phyloP scores from a whole-genome alignment of 1,139 yeast genomes.

The Suhomyces guaymorum region DNA sequence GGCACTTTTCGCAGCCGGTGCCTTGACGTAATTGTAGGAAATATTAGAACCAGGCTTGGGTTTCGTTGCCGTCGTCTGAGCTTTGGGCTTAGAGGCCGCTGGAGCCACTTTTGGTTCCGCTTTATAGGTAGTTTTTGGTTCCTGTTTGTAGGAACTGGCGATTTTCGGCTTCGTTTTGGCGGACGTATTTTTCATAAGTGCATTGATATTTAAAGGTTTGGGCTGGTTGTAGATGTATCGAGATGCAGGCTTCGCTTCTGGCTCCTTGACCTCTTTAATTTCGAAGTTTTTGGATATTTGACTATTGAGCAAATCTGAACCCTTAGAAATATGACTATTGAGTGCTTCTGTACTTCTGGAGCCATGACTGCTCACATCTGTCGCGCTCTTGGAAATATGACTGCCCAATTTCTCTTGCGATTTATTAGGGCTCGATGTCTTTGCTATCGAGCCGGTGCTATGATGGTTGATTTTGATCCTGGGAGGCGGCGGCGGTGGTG shows the following conservation, averaged over 20 bases:
- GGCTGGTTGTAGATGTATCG: constrained; percentile 42
- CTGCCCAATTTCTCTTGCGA: background rate
- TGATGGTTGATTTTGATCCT: constrained; percentile 5
- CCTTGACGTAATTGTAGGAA: constrained; percentile 30
- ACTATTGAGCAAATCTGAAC: too few species aligned
- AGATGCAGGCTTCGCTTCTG: constrained; percentile 1
- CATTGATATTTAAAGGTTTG: constrained; percentile 40
- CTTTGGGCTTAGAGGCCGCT: constrained; percentile 7
- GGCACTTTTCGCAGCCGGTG: constrained; percentile 5
- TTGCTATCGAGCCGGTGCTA: constrained; percentile 5
- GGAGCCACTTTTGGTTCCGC: constrained; percentile 8
- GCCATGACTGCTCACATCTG: too few species aligned
- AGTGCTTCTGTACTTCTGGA: too few species aligned
- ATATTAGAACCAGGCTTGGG: constrained; percentile 21
- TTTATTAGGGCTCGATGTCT: background rate
- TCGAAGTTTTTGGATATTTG: background rate
- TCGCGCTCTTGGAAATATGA: constrained; percentile 16
- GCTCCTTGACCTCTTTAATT: too few species aligned
- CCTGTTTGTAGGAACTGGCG: constrained; percentile 18
- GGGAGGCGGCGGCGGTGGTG: constrained; percentile 21
- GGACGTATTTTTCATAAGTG: constrained; percentile 31
- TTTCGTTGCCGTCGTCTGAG: constrained; percentile 10
- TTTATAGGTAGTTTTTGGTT: constrained; percentile 6
- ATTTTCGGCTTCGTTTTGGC: constrained; percentile 11
- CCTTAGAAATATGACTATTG: too few species aligned